phyloP scores from a whole-genome alignment of 75 land plant species.

The Cupressus sempervirens region DNA sequence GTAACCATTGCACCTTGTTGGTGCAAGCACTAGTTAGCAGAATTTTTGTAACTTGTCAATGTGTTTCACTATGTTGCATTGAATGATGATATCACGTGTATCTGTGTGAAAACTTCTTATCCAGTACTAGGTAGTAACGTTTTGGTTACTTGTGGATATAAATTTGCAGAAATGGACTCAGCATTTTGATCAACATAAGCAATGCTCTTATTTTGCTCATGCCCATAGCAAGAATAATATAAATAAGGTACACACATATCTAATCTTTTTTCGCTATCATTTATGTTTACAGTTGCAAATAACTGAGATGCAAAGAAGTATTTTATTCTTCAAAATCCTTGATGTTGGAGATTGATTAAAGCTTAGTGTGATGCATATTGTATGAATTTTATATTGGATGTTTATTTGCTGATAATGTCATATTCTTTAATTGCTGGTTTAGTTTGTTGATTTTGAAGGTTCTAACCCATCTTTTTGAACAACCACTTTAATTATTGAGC shows the following conservation, averaged over 20 bases:
- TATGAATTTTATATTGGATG: neutral
- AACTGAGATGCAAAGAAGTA: neutral
- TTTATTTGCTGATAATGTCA: neutral
- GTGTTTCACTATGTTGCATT: too few relatives aligned
- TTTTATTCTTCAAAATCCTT: neutral
- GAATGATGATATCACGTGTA: neutral
- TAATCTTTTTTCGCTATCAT: neutral
- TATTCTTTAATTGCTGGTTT: neutral
- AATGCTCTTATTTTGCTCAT: slow-evolving; percentile 59
- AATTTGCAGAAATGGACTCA: slow-evolving; percentile 69
- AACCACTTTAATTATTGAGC: too few relatives aligned
- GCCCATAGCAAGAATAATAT: slow-evolving; percentile 74
- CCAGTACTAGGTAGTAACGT: neutral
- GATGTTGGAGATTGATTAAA: neutral
- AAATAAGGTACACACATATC: slow-evolving; percentile 39
- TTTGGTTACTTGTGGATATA: neutral
- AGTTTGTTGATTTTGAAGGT: neutral
- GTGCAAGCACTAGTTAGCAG: too few relatives aligned
- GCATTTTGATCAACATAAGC: slow-evolving; percentile 52
- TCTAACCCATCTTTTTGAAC: too few relatives aligned
- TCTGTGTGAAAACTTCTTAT: neutral
- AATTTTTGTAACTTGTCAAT: neutral
- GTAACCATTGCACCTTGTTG: too few relatives aligned
- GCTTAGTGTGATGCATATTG: neutral
- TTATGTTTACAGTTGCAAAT: too few relatives aligned